Evolutionary conservation across 768 basidiomycete genomes (phyloP).

Genomic region (Neoboletus brunneissimus): DNA sequence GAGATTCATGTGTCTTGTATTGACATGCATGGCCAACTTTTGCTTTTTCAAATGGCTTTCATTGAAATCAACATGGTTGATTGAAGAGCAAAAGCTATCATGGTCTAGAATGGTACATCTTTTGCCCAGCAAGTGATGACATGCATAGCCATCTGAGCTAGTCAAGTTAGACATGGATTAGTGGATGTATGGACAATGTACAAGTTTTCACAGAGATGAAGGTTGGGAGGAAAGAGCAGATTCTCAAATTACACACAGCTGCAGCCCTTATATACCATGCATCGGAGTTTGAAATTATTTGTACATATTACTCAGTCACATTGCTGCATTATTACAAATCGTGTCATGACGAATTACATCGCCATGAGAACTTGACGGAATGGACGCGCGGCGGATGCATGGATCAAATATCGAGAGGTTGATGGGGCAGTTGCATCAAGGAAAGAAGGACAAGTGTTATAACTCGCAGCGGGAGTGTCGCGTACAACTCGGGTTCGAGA

Average conservation of each 20-base stretch:
- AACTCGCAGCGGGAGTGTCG: background rate
- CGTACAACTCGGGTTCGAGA: background rate
- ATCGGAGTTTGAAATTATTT: constrained; percentile 18
- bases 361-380: background rate
- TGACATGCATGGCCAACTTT: constrained; percentile 15
- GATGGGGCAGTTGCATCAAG: background rate
- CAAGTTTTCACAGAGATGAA: background rate
- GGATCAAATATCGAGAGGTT: no score
- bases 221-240: background rate
- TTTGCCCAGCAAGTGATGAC: background rate
- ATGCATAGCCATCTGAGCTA: background rate
- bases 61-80: background rate
- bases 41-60: background rate
- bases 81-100: background rate
- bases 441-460: background rate
- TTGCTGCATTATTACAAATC: background rate
- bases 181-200: background rate
- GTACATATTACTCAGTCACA: background rate
- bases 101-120: background rate
- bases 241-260: background rate
- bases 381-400: background rate
- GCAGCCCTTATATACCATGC: constrained; percentile 5
- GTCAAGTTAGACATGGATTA: background rate
- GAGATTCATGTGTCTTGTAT: constrained; percentile 13
- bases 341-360: background rate